Evolutionary conservation across 75 land plant genomes (phyloP).

Genomic region (Sequoiadendron giganteum): DNA sequence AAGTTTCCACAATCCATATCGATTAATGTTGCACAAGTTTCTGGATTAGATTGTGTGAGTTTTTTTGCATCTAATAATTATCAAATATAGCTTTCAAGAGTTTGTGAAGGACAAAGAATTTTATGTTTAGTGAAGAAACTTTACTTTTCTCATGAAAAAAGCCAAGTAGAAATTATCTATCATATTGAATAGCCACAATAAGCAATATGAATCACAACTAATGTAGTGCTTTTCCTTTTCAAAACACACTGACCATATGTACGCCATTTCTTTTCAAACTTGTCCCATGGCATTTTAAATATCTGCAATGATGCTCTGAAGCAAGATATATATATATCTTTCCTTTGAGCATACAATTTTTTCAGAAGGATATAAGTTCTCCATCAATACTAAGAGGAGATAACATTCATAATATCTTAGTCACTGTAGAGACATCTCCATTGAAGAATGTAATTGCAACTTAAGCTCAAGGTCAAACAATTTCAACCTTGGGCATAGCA

Average conservation of each 20-base stretch:
- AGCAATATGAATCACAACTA: background rate
- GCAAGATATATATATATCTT: background rate
- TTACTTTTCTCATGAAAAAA: background rate
- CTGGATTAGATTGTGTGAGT: no score
- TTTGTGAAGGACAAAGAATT: no score
- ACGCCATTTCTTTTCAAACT: background rate
- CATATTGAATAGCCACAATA: background rate
- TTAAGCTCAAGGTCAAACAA: background rate
- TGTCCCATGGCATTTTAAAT: background rate
- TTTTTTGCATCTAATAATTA: no score
- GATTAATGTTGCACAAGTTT: no score
- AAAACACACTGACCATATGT: background rate
- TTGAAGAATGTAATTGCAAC: constrained; percentile 1
- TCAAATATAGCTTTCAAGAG: background rate
- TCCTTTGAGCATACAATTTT: background rate
- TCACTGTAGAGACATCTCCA: background rate
- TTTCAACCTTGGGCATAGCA: constrained; percentile 7
- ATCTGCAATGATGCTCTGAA: background rate
- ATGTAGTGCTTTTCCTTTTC: background rate
- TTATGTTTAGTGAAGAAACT: no score
- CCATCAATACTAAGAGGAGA: background rate
- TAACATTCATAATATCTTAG: background rate
- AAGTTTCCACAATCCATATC: no score
- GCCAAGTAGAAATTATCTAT: background rate
- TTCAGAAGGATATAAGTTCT: background rate